Evolutionary conservation across 495 filamentous ascomycete species (phyloP).

Genomic region (Neurospora pannonica): DNA sequence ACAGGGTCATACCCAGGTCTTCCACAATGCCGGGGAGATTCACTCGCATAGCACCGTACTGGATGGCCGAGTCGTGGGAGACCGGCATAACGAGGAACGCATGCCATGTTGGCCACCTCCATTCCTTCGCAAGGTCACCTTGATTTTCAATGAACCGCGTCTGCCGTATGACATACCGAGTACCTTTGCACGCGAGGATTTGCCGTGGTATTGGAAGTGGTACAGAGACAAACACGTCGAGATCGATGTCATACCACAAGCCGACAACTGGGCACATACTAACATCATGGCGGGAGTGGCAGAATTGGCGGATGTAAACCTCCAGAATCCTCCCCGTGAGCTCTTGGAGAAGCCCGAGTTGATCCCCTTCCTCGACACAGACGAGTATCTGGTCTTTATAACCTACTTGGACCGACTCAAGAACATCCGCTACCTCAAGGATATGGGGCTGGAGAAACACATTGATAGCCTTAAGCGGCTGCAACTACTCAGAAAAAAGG

Average conservation of each 20-base stretch:
- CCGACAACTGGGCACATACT: not conserved
- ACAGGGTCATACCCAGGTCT: not conserved
- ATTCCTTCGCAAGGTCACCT: not conserved
- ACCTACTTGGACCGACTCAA: not conserved
- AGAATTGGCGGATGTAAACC: not conserved
- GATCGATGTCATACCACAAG: not conserved
- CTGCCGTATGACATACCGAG: not conserved
- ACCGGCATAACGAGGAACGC: too few relatives aligned
- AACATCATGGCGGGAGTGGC: not conserved
- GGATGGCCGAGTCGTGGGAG: too few relatives aligned
- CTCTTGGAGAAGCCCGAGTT: not conserved
- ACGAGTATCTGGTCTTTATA: not conserved
- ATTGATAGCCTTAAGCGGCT: not conserved
- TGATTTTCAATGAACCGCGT: not conserved
- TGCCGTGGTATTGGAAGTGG: too few relatives aligned
- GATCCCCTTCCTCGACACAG: not conserved
- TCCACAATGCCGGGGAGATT: too few relatives aligned
- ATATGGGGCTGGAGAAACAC: not conserved
- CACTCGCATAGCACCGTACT: too few relatives aligned
- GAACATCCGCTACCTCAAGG: not conserved
- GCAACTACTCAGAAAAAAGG: not conserved
- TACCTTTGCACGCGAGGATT: not conserved
- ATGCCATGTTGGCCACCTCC: not conserved
- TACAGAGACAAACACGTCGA: not conserved
- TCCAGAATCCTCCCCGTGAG: not conserved